phyloP scores from a whole-genome alignment of 2,329 filamentous ascomycete genomes.

The Pseudocercospora macadamiae region DNA sequence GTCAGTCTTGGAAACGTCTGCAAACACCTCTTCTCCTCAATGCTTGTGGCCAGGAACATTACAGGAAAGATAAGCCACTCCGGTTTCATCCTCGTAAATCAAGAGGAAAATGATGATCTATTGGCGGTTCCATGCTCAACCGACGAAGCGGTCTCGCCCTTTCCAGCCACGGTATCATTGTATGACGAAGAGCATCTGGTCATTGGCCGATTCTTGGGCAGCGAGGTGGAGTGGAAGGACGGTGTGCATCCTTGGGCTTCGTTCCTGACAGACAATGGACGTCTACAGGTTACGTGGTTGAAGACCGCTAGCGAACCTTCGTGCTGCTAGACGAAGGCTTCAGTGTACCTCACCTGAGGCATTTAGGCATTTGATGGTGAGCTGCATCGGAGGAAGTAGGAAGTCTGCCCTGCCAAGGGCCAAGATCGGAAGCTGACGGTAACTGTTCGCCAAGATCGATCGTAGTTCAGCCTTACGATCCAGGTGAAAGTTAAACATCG shows the following conservation, averaged over 20 bases:
- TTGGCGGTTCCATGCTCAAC: neutral
- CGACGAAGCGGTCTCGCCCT: neutral
- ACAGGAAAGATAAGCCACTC: too few relatives aligned
- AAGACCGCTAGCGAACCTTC: neutral
- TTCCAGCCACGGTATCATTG: neutral
- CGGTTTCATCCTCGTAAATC: too few relatives aligned
- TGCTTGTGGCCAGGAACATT: too few relatives aligned
- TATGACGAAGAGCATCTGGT: neutral
- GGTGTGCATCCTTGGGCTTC: neutral
- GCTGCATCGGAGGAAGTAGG: conserved; percentile 15
- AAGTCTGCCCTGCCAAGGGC: conserved; percentile 11
- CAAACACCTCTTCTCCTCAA: too few relatives aligned
- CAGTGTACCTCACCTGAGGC: conserved; percentile 9
- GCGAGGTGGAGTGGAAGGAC: neutral
- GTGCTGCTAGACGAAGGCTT: neutral
- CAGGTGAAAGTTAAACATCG: neutral
- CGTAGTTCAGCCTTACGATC: neutral
- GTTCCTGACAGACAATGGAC: neutral
- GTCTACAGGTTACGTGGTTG: neutral
- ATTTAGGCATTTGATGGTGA: conserved; percentile 12
- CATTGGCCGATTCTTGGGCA: neutral
- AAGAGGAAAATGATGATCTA: too few relatives aligned
- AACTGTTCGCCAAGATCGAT: neutral
- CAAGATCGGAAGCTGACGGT: neutral
- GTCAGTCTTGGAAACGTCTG: too few relatives aligned